These are phyloP conservation scores for Aspergillus caelatus DNA, from an alignment of 2,329 filamentous ascomycete species.

Conservation along the genomic window DNA sequence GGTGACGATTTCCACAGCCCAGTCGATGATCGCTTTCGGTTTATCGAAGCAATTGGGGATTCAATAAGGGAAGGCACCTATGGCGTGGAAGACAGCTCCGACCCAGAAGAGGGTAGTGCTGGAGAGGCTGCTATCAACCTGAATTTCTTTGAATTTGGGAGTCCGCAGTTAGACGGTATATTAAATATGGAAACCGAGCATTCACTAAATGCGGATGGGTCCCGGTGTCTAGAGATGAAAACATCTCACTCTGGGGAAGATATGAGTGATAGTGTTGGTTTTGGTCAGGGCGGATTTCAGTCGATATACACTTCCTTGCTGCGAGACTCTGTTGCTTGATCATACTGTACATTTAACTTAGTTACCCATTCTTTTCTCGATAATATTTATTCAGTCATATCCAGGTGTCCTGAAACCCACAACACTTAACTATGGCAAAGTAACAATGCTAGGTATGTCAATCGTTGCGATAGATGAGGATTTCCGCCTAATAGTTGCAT, in stretches of 20 bases:
- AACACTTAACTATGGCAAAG: not conserved
- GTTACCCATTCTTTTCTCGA: not conserved
- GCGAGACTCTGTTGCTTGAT: not conserved
- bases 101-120: not conserved
- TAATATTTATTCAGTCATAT: not conserved
- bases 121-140: not conserved
- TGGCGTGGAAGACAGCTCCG: not conserved
- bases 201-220: fast-evolving
- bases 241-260: not conserved
- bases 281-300: not conserved
- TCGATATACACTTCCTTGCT: not conserved
- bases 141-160: not conserved
- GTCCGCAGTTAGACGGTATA: not conserved
- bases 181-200: no score
- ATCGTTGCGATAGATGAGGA: fast-evolving
- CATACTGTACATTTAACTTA: not conserved
- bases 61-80: not conserved
- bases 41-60: not conserved
- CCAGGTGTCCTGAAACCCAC: fast-evolving
- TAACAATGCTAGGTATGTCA: not conserved
- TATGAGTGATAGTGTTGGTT: not conserved
- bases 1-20: not conserved
- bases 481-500: not conserved
- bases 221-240: not conserved
- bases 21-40: not conserved